A percentile compares a stretch with the other conserved stretches of the same genome.
These are phyloP conservation scores for Tetradesmus obliquus DNA, from an alignment of 139 green algal genomes.

Conservation along the genomic window DNA sequence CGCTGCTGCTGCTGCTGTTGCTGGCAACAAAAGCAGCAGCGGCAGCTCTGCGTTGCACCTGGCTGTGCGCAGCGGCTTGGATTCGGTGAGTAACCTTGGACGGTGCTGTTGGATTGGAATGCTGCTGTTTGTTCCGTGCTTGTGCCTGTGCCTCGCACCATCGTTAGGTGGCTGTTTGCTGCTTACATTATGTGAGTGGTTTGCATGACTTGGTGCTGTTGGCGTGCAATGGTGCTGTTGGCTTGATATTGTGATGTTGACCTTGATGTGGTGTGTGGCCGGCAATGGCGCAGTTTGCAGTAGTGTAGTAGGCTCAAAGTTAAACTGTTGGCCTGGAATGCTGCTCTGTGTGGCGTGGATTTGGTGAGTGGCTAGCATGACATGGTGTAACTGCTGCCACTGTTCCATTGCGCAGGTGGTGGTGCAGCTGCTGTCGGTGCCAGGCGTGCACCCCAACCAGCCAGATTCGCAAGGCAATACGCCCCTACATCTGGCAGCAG, in stretches of 20 bases:
- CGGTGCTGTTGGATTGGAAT: no score
- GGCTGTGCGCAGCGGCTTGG: constrained; percentile 27
- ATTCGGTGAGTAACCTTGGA: not conserved
- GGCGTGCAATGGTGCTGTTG: no score
- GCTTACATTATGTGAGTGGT: not conserved
- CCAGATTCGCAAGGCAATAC: constrained; percentile 31
- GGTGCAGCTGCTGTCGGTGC: constrained; percentile 30
- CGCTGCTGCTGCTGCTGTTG: not conserved
- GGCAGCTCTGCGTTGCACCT: constrained; percentile 34
- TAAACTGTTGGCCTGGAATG: no score
- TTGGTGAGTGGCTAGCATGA: no score
- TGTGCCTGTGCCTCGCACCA: not conserved
- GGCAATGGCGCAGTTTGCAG: no score
- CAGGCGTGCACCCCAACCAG: constrained; percentile 31
- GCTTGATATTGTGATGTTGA: no score
- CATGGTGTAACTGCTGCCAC: not conserved
- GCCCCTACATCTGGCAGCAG: constrained; percentile 33
- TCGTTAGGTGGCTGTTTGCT: no score
- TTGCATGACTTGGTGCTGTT: not conserved
- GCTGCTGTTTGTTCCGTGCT: not conserved
- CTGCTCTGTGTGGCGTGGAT: no score
- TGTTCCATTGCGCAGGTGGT: constrained; percentile 4
- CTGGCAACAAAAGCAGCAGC: constrained; percentile 3
- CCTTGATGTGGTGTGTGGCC: no score
- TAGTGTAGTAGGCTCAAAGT: no score